Evolutionary conservation across 2,329 filamentous ascomycete species (phyloP), one percentile per base, ranked within the genome.

Genomic region (Lachnellula hyalina): DNA sequence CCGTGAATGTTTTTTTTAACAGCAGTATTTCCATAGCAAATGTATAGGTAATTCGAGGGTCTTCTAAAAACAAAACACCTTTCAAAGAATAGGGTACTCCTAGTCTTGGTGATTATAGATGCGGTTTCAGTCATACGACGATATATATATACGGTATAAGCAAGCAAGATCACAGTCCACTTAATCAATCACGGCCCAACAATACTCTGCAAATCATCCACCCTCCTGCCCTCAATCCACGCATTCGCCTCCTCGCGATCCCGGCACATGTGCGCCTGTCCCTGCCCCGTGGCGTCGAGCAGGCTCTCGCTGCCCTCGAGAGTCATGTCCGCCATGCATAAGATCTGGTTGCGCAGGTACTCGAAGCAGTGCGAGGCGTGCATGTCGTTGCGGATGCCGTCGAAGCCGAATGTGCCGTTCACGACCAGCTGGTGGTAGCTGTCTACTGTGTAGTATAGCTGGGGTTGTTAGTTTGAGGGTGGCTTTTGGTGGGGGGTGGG

Each of bases 241-340:
- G 42, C 49, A 28, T 68, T 55, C 1, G 67, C 68, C 52, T 70
- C 66, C 4, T 63, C 58, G 25, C 65, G 53, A 60, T 71, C 63
- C 51, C 68, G 53, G 54, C 68, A 70, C 49, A 70, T 64, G 58
- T 69, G 68, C 12, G 67, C 61, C 47, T 69, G 66, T 5, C 68
- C 68, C 17, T 60, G 49, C 0, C 64, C 66, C 4, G 59, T 65
- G 8, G 63, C 59, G 54, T 65, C 66, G 3, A 65, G 38, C n/a
- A 57, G 55, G 12, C 56, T 61, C 38, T 62, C 46, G 4, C 54
- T 60, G 6, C 68, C 68, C 38, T 71, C 68, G 2, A 71, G 53
- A 1, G 69, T 70, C 69, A 71, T 71, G 56, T 71, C 69, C 7
- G 61, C 55, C 59, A 65, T 68, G 47, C 68, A 70, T 15, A 71